Percentiles rank a stretch among this genome's conserved stretches.
Conservation (phyloP, 1,284 basidiomycete species). For the Tilletia indica region DNA sequence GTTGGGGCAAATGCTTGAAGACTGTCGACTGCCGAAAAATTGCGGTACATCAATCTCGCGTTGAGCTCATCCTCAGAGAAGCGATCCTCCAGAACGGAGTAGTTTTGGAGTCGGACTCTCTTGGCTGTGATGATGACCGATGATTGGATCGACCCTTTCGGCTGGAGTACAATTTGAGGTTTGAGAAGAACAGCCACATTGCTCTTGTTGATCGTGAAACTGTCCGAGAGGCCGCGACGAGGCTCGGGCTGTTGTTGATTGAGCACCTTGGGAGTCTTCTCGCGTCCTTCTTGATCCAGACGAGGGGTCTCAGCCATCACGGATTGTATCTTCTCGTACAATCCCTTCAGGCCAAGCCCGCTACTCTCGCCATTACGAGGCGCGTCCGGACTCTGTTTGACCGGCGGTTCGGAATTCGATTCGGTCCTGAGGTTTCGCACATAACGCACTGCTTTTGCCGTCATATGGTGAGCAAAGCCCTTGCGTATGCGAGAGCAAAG, state of each 20-base stretch:
- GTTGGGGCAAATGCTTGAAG: conserved; percentile 83
- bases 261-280: neutral
- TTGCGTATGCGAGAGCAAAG: conserved; percentile 72
- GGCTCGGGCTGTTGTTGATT: conserved; percentile 6
- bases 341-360: conserved; percentile 37
- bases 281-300: neutral
- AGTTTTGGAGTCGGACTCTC: conserved; percentile 77
- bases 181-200: conserved; percentile 82
- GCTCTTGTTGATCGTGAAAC: conserved; percentile 62
- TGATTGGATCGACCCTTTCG: conserved; percentile 66
- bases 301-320: conserved; percentile 12
- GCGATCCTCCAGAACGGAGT: conserved; percentile 74
- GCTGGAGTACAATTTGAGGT: conserved; percentile 82
- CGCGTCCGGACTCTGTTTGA: no score
- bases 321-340: conserved; percentile 41
- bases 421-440: conserved; percentile 41
- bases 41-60: conserved; percentile 79
- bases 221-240: conserved; percentile 48
- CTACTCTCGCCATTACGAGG: no score
- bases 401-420: neutral
- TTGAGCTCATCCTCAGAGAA: conserved; percentile 81
- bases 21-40: conserved; percentile 72
- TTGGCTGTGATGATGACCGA: conserved; percentile 78
- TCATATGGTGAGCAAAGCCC: conserved; percentile 83
- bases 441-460: conserved; percentile 62